phyloP scores from a whole-genome alignment of 1,284 basidiomycete species.

The Bondarzewia mesenterica region DNA sequence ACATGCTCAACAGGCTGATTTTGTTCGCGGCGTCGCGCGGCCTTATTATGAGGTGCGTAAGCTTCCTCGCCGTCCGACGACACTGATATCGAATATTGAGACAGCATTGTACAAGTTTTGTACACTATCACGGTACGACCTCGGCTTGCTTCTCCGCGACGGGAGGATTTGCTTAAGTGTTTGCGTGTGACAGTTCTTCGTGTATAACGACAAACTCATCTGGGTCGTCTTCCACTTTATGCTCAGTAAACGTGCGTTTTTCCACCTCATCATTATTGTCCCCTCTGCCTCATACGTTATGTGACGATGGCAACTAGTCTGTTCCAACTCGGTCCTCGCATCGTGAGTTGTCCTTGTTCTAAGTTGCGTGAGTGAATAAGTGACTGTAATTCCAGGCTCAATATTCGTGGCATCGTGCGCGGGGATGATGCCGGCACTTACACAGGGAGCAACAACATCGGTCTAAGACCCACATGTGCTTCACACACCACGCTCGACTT shows the following conservation, averaged over 20 bases:
- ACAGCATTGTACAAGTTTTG: neutral
- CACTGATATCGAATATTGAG: neutral
- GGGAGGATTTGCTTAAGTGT: neutral
- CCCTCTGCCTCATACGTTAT: neutral
- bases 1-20: conserved; percentile 1
- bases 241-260: neutral
- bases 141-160: neutral
- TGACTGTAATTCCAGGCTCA: neutral
- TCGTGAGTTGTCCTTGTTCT: neutral
- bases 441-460: neutral
- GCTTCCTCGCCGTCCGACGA: neutral
- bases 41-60: neutral
- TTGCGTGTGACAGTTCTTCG: neutral
- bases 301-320: no score
- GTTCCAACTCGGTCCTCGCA: neutral
- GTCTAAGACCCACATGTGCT: neutral
- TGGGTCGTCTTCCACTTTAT: conserved; percentile 2
- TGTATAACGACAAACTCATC: neutral
- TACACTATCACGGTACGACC: neutral
- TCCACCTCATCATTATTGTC: neutral
- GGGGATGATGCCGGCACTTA: neutral
- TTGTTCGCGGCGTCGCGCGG: conserved; percentile 1
- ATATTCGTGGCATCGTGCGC: conserved; percentile 2
- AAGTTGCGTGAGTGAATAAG: neutral
- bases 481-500: neutral